These are phyloP conservation scores for Elsinoe australis DNA, from an alignment of 2,329 filamentous ascomycete genomes.

Conservation along the genomic window DNA sequence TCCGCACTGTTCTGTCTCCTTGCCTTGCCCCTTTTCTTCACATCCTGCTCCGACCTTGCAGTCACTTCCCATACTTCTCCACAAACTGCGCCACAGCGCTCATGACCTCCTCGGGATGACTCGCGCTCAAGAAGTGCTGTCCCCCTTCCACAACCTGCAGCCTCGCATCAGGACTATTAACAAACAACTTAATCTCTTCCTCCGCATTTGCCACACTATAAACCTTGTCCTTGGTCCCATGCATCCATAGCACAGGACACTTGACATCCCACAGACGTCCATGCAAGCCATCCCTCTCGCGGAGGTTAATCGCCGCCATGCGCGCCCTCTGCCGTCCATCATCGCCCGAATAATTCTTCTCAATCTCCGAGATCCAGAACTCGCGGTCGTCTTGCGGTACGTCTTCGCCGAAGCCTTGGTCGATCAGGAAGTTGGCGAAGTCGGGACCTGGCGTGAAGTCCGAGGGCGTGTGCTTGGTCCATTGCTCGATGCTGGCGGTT, in stretches of 20 bases:
- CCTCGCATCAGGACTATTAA: conserved; percentile 36
- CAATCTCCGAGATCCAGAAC: conserved; percentile 41
- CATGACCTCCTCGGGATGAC: conserved; percentile 41
- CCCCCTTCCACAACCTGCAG: conserved; percentile 41
- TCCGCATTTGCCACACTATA: conserved; percentile 38
- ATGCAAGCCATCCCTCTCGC: conserved; percentile 43
- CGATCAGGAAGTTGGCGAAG: conserved; percentile 41
- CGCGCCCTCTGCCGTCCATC: conserved; percentile 41
- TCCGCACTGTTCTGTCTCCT: no score
- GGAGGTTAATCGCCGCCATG: conserved; percentile 45
- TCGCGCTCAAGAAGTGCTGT: conserved; percentile 44
- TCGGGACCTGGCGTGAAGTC: conserved; percentile 37
- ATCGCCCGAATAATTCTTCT: conserved; percentile 43
- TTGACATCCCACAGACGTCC: conserved; percentile 39
- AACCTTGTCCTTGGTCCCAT: conserved; percentile 38
- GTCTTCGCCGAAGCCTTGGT: conserved; percentile 41
- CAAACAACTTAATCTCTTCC: conserved; percentile 44
- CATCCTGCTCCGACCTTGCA: conserved; percentile 4
- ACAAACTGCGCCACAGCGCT: conserved; percentile 30
- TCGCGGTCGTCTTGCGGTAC: conserved; percentile 32
- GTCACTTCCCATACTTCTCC: conserved; percentile 22
- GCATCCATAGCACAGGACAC: conserved; percentile 47
- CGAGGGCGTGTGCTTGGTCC: conserved; percentile 34
- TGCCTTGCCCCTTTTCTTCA: neutral
- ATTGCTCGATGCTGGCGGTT: conserved; percentile 33